A percentile compares a stretch with the other conserved stretches of the same genome.
Conservation (phyloP, 148 eudicot species). For the Rheum nobile region DNA sequence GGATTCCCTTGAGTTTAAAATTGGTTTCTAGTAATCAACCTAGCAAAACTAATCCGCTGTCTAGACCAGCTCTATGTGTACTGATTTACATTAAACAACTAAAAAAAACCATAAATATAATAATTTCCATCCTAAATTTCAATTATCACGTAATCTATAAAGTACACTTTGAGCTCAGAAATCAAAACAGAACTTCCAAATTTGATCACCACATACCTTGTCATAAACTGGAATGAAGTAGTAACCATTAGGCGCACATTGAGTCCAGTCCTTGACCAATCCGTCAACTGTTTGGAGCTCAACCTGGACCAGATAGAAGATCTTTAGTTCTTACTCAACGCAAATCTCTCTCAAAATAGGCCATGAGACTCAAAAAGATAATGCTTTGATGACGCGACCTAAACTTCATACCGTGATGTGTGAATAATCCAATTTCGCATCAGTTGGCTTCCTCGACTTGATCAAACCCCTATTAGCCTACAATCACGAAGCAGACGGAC, state of each 20-base stretch:
- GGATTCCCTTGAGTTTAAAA: not conserved
- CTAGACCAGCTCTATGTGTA: not conserved
- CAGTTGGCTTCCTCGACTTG: conserved; percentile 69
- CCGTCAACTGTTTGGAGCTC: conserved; percentile 95
- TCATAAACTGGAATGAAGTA: conserved; percentile 98
- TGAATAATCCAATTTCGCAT: conserved; percentile 85
- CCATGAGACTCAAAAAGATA: not conserved
- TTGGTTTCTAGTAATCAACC: not conserved
- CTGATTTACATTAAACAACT: not conserved
- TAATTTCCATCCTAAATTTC: not conserved
- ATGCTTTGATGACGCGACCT: not conserved
- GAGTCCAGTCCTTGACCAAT: conserved; percentile 92
- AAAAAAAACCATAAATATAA: not conserved
- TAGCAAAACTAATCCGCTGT: not conserved
- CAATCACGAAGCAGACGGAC: conserved; percentile 5
- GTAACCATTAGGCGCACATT: conserved; percentile 99
- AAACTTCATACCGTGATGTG: conserved; percentile 65
- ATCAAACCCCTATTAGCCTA: conserved; percentile 83
- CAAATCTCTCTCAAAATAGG: not conserved
- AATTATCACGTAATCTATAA: not conserved
- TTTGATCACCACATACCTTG: conserved; percentile 42
- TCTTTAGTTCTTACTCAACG: not conserved
- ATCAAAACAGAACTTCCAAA: not conserved
- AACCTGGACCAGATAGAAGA: conserved; percentile 39
- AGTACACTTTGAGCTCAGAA: not conserved